These are phyloP conservation scores for Rossbeevera mucosa DNA, from an alignment of 768 basidiomycete species.

Conservation along the genomic window DNA sequence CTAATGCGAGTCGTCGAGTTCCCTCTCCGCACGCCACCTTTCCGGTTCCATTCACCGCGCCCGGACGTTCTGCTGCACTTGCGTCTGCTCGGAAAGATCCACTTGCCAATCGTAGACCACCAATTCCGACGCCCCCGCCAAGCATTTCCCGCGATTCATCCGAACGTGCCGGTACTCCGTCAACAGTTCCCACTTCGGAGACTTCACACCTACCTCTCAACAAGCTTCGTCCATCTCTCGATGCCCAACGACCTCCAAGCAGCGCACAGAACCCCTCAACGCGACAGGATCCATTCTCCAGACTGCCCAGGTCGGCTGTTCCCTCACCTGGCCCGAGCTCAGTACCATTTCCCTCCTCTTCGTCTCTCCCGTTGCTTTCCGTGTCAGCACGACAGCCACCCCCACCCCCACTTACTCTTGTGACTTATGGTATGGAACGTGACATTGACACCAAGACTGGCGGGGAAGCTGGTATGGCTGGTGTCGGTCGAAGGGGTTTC, in stretches of 20 bases:
- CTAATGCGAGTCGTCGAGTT: constrained; percentile 10
- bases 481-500: constrained; percentile 83
- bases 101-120: constrained; percentile 3
- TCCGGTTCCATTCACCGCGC: constrained; percentile 11
- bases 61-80: constrained; percentile 13
- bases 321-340: constrained; percentile 10
- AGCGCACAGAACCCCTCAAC: constrained; percentile 7
- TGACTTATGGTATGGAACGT: constrained; percentile 10
- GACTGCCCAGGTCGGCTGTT: constrained; percentile 4
- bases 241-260: constrained; percentile 13
- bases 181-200: constrained; percentile 13
- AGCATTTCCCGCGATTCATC: constrained; percentile 12
- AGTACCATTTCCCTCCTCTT: constrained; percentile 16
- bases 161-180: constrained; percentile 16
- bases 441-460: constrained; percentile 68
- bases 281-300: constrained; percentile 7
- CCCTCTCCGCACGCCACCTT: constrained; percentile 11
- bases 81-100: constrained; percentile 16
- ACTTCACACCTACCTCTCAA: constrained; percentile 17
- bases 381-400: constrained; percentile 18
- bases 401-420: constrained; percentile 15
- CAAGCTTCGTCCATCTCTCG: constrained; percentile 11
- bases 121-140: constrained; percentile 10
- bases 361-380: constrained; percentile 1
- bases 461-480: constrained; percentile 84